A percentile compares a stretch with the other conserved stretches of the same genome.
Evolutionary conservation across 2,329 filamentous ascomycete genomes (phyloP).

Genomic region (Cercospora brassicicola): DNA sequence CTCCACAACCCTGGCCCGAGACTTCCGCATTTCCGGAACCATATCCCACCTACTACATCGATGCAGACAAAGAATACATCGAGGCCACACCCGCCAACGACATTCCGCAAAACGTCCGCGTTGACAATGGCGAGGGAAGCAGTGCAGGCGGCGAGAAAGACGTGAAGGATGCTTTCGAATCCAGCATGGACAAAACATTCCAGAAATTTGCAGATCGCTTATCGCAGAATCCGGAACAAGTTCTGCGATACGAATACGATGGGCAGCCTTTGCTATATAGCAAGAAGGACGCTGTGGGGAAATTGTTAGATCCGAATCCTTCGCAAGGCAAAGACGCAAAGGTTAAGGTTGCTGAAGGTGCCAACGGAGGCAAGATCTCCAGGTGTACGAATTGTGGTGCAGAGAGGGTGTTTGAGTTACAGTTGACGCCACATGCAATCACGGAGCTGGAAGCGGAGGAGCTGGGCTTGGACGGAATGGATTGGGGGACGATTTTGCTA

Average conservation of each 20-base stretch:
- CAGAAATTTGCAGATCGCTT: slow-evolving; percentile 55
- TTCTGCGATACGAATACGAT: slow-evolving; percentile 52
- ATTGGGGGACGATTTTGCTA: slow-evolving; percentile 92
- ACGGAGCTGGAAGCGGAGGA: slow-evolving; percentile 78
- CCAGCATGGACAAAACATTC: slow-evolving; percentile 51
- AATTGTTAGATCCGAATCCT: slow-evolving; percentile 52
- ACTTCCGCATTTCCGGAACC: slow-evolving; percentile 63
- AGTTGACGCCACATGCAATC: slow-evolving; percentile 89
- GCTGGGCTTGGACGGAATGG: slow-evolving; percentile 75
- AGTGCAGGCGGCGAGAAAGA: slow-evolving; percentile 39
- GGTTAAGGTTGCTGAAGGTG: slow-evolving; percentile 14
- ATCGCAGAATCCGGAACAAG: slow-evolving; percentile 53
- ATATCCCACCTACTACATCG: slow-evolving; percentile 75
- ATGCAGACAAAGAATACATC: slow-evolving; percentile 89
- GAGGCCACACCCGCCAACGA: slow-evolving; percentile 57
- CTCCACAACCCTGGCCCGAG: slow-evolving; percentile 71
- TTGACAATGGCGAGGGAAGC: slow-evolving; percentile 31
- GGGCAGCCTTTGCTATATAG: slow-evolving; percentile 70
- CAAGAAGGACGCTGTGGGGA: slow-evolving; percentile 71
- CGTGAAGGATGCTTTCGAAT: slow-evolving; percentile 50
- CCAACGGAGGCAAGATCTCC: slow-evolving; percentile 57
- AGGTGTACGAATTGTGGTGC: slow-evolving; percentile 74
- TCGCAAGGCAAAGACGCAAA: slow-evolving; percentile 17
- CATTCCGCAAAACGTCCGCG: slow-evolving; percentile 43
- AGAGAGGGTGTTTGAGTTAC: slow-evolving; percentile 80